Conservation (phyloP, 164 flowering plant genomes). For the Vitis vinifera region ASM3070453v1 NC_081814.1:7198001-7198500, state of each 20-base stretch:
- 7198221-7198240: too few relatives aligned
- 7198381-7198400: neutral
- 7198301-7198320: conserved; percentile 4
- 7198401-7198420: conserved; percentile 3
- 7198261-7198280: conserved; percentile 28
- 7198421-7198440: conserved; percentile 4
- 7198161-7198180: too few relatives aligned
- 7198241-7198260: conserved; percentile 7
- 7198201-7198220: too few relatives aligned
- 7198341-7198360: conserved; percentile 11
- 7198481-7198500: neutral
- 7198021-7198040: too few relatives aligned
- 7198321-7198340: neutral
- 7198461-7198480: neutral
- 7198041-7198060: too few relatives aligned
- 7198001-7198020: too few relatives aligned
- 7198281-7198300: conserved; percentile 3
- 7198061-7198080: too few relatives aligned
- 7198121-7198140: too few relatives aligned
- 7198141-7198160: too few relatives aligned
- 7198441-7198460: neutral
- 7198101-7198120: too few relatives aligned
- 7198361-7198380: conserved; percentile 11
- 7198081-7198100: too few relatives aligned
- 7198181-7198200: too few relatives aligned